phyloP scores from a whole-genome alignment of 2,329 filamentous ascomycete species.

The Ophiostoma piceae region DNA sequence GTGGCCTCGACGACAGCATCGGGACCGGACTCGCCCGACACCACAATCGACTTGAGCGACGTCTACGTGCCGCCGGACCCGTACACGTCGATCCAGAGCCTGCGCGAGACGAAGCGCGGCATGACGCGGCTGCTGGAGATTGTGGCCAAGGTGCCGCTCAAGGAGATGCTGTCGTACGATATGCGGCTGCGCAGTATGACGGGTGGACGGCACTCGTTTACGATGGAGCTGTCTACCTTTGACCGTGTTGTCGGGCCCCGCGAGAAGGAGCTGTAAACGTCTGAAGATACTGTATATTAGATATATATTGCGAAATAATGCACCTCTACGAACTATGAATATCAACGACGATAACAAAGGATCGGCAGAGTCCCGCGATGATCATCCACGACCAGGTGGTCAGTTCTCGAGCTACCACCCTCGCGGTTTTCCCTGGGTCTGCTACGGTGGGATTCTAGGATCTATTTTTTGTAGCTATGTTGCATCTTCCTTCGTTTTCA shows the following conservation, averaged over 20 bases:
- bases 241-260: constrained; percentile 50
- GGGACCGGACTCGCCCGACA: constrained; percentile 24
- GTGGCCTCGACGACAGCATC: constrained; percentile 34
- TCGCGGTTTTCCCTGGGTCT: background rate
- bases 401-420: background rate
- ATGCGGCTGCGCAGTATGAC: constrained; percentile 85
- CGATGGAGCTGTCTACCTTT: constrained; percentile 55
- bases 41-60: constrained; percentile 59
- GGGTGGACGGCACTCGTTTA: constrained; percentile 64
- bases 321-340: background rate
- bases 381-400: background rate
- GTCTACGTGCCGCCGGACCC: constrained; percentile 89
- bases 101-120: constrained; percentile 45
- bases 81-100: constrained; percentile 59
- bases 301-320: background rate
- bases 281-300: background rate
- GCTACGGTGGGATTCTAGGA: background rate
- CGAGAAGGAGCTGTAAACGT: constrained; percentile 40
- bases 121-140: constrained; percentile 57
- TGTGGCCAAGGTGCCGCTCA: constrained; percentile 80
- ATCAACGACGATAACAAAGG: background rate
- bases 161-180: constrained; percentile 94
- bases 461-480: background rate
- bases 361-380: background rate
- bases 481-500: background rate